phyloP scores from a whole-genome alignment of 164 flowering plant species.

The Houttuynia cordata region DNA sequence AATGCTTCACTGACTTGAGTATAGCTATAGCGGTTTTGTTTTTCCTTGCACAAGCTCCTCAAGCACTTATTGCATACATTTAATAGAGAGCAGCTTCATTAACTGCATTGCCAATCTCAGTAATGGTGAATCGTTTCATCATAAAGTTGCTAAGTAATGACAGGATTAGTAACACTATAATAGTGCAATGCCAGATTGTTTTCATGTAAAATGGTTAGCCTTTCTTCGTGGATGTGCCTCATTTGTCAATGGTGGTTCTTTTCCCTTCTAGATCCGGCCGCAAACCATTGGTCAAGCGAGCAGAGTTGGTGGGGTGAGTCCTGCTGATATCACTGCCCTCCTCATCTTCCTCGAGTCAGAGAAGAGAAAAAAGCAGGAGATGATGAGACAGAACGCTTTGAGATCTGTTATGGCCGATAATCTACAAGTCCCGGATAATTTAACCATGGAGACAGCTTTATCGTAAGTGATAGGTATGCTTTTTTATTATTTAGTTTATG shows the following conservation, averaged over 20 bases:
- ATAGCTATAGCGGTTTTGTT: too few relatives aligned
- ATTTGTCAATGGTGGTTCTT: not conserved
- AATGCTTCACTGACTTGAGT: too few relatives aligned
- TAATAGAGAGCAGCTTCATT: too few relatives aligned
- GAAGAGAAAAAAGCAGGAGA: constrained; percentile 48
- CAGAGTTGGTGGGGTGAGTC: constrained; percentile 95
- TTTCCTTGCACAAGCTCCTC: too few relatives aligned
- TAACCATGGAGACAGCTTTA: constrained; percentile 14
- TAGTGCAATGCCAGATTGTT: not conserved
- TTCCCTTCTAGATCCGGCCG: constrained; percentile 66
- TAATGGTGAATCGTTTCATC: too few relatives aligned
- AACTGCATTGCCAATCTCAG: too few relatives aligned
- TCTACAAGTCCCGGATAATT: constrained; percentile 12
- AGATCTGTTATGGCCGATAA: constrained; percentile 23
- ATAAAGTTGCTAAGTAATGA: too few relatives aligned
- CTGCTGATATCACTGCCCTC: constrained; percentile 95
- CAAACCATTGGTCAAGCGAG: constrained; percentile 94
- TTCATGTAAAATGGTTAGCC: not conserved
- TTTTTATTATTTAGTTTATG: too few relatives aligned
- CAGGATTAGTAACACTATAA: not conserved
- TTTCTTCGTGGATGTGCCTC: not conserved
- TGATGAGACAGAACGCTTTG: constrained; percentile 29
- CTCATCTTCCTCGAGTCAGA: constrained; percentile 71
- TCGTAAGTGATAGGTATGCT: constrained; percentile 2
- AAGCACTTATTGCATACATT: too few relatives aligned